Evolutionary conservation across 805 yeast genomes (phyloP), one percentile per base, ranked within the genome.

Genomic region (Saccharomycodes ludwigii): DNA sequence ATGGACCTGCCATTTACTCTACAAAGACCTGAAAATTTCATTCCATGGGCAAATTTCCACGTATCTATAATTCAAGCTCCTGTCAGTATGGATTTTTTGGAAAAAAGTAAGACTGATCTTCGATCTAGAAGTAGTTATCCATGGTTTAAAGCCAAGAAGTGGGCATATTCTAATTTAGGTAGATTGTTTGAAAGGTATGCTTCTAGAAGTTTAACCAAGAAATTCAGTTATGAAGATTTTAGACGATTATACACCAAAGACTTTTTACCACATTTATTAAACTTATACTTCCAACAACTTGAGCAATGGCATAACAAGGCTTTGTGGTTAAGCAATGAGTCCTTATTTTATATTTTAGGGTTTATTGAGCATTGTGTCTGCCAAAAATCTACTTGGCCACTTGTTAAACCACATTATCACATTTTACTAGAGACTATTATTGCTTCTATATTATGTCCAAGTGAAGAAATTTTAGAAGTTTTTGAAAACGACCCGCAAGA

Each of bases 401-500:
- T 71, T 10, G 58, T 88, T 29, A 68, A 74, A 44, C 76, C 81
- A 1, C 77, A 77, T 50, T 63, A 74, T 31, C 72, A 72, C 25
- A 65, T 70, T 5, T 58, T 88, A 17, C 59, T 88, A 21, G 59
- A 74, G 9, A 84, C 77, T 42, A 73, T 88, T 34, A 65, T 88
- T 7, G 78, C 68, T 54, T 94, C 94, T 2, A 58, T 79, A 35
- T 55, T 88, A 35, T 71, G 85, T 41, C 80, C 91, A 2, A 64
- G 68, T 6, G 76, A 74, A 33, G 73, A 68, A 5, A 71, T 73
- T 13, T 59, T 83, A 34, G 93, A 81, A 41, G 55, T 71, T 4
- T 86, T 81, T 57, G 93, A 84, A 39, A 73, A 68, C 39, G 95
- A 86, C 44, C 95, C 95, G 3, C 78, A 73, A 34, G 95, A 85